These are phyloP conservation scores for Globisporangium splendens DNA, from an alignment of 352 stramenopile species.

Conservation along the genomic window DNA sequence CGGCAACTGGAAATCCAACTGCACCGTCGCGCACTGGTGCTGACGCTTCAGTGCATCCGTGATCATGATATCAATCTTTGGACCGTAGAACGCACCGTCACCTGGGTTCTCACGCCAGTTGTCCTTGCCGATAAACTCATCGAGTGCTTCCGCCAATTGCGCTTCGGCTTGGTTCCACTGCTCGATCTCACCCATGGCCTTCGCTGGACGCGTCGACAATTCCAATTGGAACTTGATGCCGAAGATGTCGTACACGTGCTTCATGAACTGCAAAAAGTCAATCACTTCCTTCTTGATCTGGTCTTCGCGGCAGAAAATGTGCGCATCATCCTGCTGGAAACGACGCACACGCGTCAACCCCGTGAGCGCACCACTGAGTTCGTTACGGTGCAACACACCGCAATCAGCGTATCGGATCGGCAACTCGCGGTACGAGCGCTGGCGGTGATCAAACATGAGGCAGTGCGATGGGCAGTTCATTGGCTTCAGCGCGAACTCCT, in stretches of 20 bases:
- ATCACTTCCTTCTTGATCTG: conserved; percentile 96
- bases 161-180: conserved; percentile 93
- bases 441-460: conserved; percentile 92
- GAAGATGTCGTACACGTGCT: conserved; percentile 94
- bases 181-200: conserved; percentile 91
- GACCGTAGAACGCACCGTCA: conserved; percentile 96
- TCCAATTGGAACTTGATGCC: conserved; percentile 92
- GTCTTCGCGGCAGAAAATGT: conserved; percentile 96
- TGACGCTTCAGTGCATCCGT: conserved; percentile 94
- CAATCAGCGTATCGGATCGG: conserved; percentile 94
- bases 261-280: conserved; percentile 90
- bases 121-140: conserved; percentile 74
- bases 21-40: conserved; percentile 98
- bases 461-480: conserved; percentile 99
- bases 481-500: conserved; percentile 96
- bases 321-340: conserved; percentile 98
- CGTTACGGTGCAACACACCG: conserved; percentile 94
- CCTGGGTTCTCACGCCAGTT: conserved; percentile 95
- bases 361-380: conserved; percentile 94
- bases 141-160: conserved; percentile 61
- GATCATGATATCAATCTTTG: conserved; percentile 98
- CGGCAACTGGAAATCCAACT: conserved; percentile 98
- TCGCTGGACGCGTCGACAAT: conserved; percentile 94
- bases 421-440: conserved; percentile 95
- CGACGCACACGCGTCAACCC: conserved; percentile 95